Base-by-base conservation (phyloP, 148 eudicot species). In the Silene latifolia region DNA sequence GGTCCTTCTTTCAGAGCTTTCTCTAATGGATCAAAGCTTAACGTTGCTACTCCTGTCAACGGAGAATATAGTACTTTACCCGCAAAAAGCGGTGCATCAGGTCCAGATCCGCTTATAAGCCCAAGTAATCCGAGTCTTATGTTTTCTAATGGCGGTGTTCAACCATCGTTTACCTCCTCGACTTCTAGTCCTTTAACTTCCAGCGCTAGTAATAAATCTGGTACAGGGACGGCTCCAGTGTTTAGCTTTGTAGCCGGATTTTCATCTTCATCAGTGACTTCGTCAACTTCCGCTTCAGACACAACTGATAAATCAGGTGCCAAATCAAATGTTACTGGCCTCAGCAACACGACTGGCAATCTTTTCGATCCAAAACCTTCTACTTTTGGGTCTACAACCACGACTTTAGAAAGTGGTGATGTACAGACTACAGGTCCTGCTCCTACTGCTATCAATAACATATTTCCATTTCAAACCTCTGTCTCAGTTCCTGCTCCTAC, bases 61-160 rank as follows among this genome's bases (percentile, higher is more conserved):
- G 91, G 84, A 39, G 75, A 72, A 21, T 44, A 62, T 79, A 76
- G 63, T 77, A 79, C 87, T 70, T 80, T 80, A 46, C 44, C 89
- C 74, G 72, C 77, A 19, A 23, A 73, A 13, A 51, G 7, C 6
- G 65, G 76, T 24, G 59, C 76, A 15, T 56, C 87, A 69, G 17
- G 78, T 77, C 77, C 85, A 12, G 63, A 25, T 56, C 78, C 65
- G 4, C 25, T 84, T 69, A 74, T 86, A 42, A 74, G 71, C 12
- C 25, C 67, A 67, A 72, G 68, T 53, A 54, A 32, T 67, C 69
- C n/a, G 80, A 68, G 35, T 81, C n/a, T 67, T 11, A 67, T 42
- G 9, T 63, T 74, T 25, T 70, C 85, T 57, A 84, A 81, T 67
- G 69, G 69, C 15, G 21, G 21, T 65, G 6, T n/a, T 35, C 69